Evolutionary conservation across 345 rosid genomes (phyloP).

Genomic region (rapeseed (Brassica napus)): DNA sequence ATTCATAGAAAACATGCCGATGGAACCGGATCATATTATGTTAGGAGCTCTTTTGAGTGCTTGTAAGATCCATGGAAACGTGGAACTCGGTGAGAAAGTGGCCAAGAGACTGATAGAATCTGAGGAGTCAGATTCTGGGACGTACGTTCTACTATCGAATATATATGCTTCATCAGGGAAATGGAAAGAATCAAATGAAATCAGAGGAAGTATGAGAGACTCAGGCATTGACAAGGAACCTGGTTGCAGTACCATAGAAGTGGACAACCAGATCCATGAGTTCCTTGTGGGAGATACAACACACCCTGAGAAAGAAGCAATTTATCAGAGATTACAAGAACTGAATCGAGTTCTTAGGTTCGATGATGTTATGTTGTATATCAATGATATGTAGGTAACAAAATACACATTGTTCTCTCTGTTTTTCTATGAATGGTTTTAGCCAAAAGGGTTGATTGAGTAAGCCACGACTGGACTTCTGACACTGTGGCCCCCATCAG

Average conservation of each 20-base stretch:
- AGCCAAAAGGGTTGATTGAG: slow-evolving; percentile 14
- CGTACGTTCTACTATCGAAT: slow-evolving; percentile 54
- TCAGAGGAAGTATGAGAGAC: slow-evolving; percentile 58
- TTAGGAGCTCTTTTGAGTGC: slow-evolving; percentile 64
- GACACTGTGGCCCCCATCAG: slow-evolving; percentile 43
- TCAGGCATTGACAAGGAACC: slow-evolving; percentile 62
- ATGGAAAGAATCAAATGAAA: slow-evolving; percentile 57
- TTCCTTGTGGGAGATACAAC: slow-evolving; percentile 54
- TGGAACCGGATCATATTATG: slow-evolving; percentile 59
- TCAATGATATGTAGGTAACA: slow-evolving; percentile 45
- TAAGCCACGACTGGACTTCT: slow-evolving; percentile 46
- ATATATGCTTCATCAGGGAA: slow-evolving; percentile 55
- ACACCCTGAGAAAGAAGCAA: slow-evolving; percentile 54
- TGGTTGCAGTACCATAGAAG: slow-evolving; percentile 66
- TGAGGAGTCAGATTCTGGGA: slow-evolving; percentile 55
- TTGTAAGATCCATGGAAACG: slow-evolving; percentile 59
- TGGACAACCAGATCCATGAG: slow-evolving; percentile 56
- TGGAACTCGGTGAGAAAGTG: slow-evolving; percentile 49
- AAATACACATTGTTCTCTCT: slow-evolving; percentile 14
- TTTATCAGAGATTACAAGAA: slow-evolving; percentile 58
- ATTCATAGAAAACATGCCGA: slow-evolving; percentile 45
- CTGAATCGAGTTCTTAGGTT: slow-evolving; percentile 41
- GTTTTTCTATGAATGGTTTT: slow-evolving; percentile 7
- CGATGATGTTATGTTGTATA: slow-evolving; percentile 43
- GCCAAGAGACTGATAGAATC: slow-evolving; percentile 46